These are phyloP conservation scores for Xylaria hypoxylon DNA, from an alignment of 2,329 filamentous ascomycete genomes.

Conservation along the genomic window DNA sequence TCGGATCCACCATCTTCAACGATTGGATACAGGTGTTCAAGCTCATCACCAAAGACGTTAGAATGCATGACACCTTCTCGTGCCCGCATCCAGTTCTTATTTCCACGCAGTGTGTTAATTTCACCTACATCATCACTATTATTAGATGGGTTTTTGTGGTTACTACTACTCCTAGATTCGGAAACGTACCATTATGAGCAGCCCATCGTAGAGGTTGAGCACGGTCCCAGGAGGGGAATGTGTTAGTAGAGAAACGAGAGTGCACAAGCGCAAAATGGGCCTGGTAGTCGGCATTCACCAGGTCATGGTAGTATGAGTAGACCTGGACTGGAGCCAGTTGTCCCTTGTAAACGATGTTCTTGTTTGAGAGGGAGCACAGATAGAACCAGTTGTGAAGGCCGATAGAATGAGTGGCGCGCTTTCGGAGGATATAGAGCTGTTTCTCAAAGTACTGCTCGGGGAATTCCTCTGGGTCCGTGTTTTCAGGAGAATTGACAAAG, in stretches of 20 bases:
- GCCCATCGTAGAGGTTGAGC: conserved; percentile 96
- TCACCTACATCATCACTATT: conserved; percentile 65
- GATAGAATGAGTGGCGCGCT: conserved; percentile 93
- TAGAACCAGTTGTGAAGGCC: conserved; percentile 99
- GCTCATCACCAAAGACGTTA: conserved; percentile 89
- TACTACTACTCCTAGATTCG: conserved; percentile 30
- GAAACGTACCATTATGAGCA: conserved; percentile 83
- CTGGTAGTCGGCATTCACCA: conserved; percentile 97
- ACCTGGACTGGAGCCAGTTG: conserved; percentile 95
- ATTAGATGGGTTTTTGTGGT: conserved; percentile 19
- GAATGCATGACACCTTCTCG: conserved; percentile 96
- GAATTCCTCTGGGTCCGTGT: conserved; percentile 81
- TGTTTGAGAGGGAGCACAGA: conserved; percentile 94
- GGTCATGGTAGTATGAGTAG: conserved; percentile 97
- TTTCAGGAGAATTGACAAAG: conserved; percentile 79
- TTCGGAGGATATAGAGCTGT: conserved; percentile 93
- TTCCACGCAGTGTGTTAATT: conserved; percentile 96
- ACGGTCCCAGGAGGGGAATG: conserved; percentile 97
- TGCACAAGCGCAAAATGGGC: conserved; percentile 97
- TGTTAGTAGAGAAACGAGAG: conserved; percentile 98
- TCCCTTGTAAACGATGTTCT: conserved; percentile 99
- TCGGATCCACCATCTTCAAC: conserved; percentile 97
- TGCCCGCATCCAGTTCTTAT: conserved; percentile 99
- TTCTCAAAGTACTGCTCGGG: conserved; percentile 89
- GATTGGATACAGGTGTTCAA: conserved; percentile 91